Evolutionary conservation across 345 rosid species (phyloP).

Genomic region (Bruguiera gymnorhiza): DNA sequence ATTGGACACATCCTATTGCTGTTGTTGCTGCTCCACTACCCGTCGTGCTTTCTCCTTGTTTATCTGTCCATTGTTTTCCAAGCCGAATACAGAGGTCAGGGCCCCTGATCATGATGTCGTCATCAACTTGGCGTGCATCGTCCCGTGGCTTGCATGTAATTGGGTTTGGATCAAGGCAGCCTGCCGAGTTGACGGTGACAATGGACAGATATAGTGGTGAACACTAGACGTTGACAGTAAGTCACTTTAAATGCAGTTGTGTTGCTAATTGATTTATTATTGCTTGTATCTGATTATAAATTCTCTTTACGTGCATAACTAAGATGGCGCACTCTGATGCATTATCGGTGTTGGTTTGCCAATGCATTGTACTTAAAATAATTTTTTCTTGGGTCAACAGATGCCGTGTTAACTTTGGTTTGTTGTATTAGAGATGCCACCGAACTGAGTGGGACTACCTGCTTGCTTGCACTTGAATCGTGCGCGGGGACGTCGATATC

Average conservation of each 20-base stretch:
- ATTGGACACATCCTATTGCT: not conserved
- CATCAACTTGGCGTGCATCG: constrained; percentile 5
- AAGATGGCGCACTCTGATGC: constrained; percentile 7
- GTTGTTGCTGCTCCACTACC: constrained; percentile 40
- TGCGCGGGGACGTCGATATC: too few relatives aligned
- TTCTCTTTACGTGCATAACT: not conserved
- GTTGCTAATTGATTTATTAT: not conserved
- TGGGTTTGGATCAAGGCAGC: constrained; percentile 13
- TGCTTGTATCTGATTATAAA: constrained; percentile 4
- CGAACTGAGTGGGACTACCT: too few relatives aligned
- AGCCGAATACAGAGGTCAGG: constrained; percentile 41
- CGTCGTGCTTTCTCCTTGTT: constrained; percentile 37
- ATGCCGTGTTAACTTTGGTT: not conserved
- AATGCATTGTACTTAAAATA: not conserved
- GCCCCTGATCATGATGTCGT: constrained; percentile 36
- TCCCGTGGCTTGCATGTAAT: not conserved
- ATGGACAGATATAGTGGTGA: not conserved
- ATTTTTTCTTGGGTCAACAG: not conserved
- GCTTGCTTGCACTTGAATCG: too few relatives aligned
- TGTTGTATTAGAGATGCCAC: not conserved
- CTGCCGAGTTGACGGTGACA: not conserved
- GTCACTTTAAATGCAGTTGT: constrained; percentile 17
- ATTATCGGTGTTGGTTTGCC: not conserved
- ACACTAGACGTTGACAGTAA: constrained; percentile 12
- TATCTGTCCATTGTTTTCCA: constrained; percentile 45